Conservation (phyloP, 495 filamentous ascomycete species). For the Xylaria venustula region DNA sequence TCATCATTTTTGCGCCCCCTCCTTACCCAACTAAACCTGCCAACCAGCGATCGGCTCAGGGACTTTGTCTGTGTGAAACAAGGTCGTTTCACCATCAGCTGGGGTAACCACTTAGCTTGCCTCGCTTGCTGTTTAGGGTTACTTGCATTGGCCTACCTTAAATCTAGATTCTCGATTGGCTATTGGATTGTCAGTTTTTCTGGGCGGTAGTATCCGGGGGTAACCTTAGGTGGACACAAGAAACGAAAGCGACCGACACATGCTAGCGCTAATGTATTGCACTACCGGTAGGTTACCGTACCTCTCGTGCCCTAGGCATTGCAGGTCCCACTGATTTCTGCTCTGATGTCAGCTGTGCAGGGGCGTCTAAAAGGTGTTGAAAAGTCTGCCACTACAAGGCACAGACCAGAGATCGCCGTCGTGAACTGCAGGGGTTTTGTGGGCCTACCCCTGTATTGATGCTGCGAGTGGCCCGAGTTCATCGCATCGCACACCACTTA, state of each 20-base stretch:
- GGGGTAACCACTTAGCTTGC: background rate
- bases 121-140: too few relatives aligned
- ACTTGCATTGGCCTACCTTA: too few relatives aligned
- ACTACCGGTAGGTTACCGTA: too few relatives aligned
- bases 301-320: too few relatives aligned
- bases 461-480: conserved; percentile 21
- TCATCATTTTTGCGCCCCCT: background rate
- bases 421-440: conserved; percentile 7
- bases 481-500: conserved; percentile 18
- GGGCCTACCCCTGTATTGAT: conserved; percentile 14
- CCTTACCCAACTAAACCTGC: too few relatives aligned
- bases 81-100: conserved; percentile 8
- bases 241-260: too few relatives aligned
- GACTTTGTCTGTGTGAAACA: conserved; percentile 3
- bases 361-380: background rate
- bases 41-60: background rate
- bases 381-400: background rate
- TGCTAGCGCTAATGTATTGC: too few relatives aligned
- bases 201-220: too few relatives aligned
- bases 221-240: too few relatives aligned
- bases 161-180: too few relatives aligned
- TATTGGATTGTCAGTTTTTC: too few relatives aligned
- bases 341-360: conserved; percentile 2
- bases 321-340: too few relatives aligned
- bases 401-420: background rate